Conservation (phyloP, 768 basidiomycete genomes). For the Hemileccinum impolitum region DNA sequence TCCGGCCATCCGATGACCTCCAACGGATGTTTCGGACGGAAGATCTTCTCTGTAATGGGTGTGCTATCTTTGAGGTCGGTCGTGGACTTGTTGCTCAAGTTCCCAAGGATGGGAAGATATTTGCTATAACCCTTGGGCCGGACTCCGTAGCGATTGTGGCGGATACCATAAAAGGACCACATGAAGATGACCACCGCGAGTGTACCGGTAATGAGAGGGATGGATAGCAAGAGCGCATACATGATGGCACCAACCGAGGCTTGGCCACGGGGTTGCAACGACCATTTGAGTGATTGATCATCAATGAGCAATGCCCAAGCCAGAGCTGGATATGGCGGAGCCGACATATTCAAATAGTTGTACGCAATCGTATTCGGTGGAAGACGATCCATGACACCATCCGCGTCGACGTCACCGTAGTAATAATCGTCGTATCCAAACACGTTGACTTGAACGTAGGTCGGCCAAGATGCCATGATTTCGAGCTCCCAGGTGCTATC, state of each 20-base stretch:
- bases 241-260: slow-evolving; percentile 80
- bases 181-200: slow-evolving; percentile 86
- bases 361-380: slow-evolving; percentile 84
- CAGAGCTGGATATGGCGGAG: slow-evolving; percentile 83
- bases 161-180: slow-evolving; percentile 96
- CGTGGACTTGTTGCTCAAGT: slow-evolving; percentile 60
- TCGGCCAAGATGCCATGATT: slow-evolving; percentile 89
- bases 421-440: slow-evolving; percentile 90
- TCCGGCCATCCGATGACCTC: slow-evolving; percentile 97
- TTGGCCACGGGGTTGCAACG: slow-evolving; percentile 77
- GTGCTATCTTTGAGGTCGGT: slow-evolving; percentile 63
- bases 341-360: slow-evolving; percentile 89
- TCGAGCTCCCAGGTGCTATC: slow-evolving; percentile 81
- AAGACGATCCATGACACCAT: slow-evolving; percentile 85
- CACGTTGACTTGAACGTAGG: slow-evolving; percentile 86
- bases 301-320: slow-evolving; percentile 84
- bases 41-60: slow-evolving; percentile 69
- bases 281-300: slow-evolving; percentile 75
- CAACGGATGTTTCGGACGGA: slow-evolving; percentile 54
- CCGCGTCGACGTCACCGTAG: slow-evolving; percentile 86
- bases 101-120: slow-evolving; percentile 87
- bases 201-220: slow-evolving; percentile 82
- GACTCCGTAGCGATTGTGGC: slow-evolving; percentile 88
- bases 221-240: slow-evolving; percentile 76
- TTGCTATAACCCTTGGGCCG: slow-evolving; percentile 65